Conservation (phyloP, 805 yeast genomes). For the Ogataea methylovora region DNA sequence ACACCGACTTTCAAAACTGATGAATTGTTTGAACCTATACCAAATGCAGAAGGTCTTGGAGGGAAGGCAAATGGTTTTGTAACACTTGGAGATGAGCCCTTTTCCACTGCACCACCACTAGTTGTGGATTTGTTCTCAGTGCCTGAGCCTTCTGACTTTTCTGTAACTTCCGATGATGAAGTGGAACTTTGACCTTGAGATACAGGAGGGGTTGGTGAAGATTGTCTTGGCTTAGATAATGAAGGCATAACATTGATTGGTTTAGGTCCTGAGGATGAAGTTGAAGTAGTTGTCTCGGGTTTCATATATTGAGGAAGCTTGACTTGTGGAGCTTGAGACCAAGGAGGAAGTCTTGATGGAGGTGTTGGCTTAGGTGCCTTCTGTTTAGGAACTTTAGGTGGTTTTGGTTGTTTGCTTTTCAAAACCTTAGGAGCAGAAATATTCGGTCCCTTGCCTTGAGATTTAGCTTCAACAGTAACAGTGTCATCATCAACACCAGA, state of each 20-base stretch:
- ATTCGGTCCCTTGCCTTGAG: too few species aligned
- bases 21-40: conserved; percentile 4
- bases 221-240: not conserved
- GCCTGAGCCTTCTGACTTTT: not conserved
- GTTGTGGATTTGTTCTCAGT: not conserved
- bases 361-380: conserved; percentile 2
- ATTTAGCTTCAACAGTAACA: too few species aligned
- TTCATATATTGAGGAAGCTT: conserved; percentile 24
- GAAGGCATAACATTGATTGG: not conserved
- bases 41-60: conserved; percentile 7
- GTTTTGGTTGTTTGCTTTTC: not conserved
- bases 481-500: conserved; percentile 6
- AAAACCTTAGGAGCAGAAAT: too few species aligned
- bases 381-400: not conserved
- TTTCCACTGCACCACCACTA: not conserved
- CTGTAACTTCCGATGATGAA: not conserved
- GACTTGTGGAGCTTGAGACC: conserved; percentile 13
- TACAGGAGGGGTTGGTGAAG: not conserved
- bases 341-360: not conserved
- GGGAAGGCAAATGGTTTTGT: not conserved
- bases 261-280: not conserved
- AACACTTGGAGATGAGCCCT: not conserved
- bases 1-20: not conserved
- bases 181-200: too few species aligned
- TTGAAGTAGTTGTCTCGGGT: conserved; percentile 9